Conservation (phyloP, 495 filamentous ascomycete genomes). For the Apiosordaria backusii region DNA sequence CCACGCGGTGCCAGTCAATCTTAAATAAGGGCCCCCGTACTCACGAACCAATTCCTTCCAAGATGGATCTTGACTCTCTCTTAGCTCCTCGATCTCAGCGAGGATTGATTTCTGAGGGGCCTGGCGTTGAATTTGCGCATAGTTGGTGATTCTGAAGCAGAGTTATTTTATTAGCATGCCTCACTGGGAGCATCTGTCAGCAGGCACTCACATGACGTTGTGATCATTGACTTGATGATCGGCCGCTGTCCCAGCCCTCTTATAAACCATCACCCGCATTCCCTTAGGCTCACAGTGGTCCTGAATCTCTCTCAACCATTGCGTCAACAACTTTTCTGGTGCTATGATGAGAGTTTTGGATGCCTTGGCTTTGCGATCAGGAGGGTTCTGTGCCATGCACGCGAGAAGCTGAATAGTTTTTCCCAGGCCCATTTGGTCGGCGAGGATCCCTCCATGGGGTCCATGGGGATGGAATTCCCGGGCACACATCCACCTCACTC, state of each 20-base stretch:
- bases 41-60: not conserved
- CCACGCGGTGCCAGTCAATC: slow-evolving; percentile 51
- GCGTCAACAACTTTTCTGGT: slow-evolving; percentile 50
- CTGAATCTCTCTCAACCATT: slow-evolving; percentile 56
- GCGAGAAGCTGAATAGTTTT: slow-evolving; percentile 55
- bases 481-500: slow-evolving; percentile 54
- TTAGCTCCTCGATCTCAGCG: slow-evolving; percentile 13
- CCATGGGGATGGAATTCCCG: slow-evolving; percentile 43
- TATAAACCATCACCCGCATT: slow-evolving; percentile 21
- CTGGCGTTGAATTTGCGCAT: slow-evolving; percentile 44
- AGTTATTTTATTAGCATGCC: not conserved
- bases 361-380: slow-evolving; percentile 16
- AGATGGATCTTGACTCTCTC: slow-evolving; percentile 29
- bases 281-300: slow-evolving; percentile 15
- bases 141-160: slow-evolving; percentile 43
- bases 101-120: slow-evolving; percentile 12
- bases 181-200: not conserved
- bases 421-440: slow-evolving; percentile 63
- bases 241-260: not conserved
- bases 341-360: slow-evolving; percentile 47
- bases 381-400: slow-evolving; percentile 48
- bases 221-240: slow-evolving; percentile 24
- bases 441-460: slow-evolving; percentile 54
- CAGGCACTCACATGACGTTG: slow-evolving; percentile 18
- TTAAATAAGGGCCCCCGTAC: slow-evolving; percentile 38